A percentile compares a stretch with the other conserved stretches of the same genome.
Conservation (phyloP, 2,329 filamentous ascomycete species). For the Neurospora sp. region DNA sequence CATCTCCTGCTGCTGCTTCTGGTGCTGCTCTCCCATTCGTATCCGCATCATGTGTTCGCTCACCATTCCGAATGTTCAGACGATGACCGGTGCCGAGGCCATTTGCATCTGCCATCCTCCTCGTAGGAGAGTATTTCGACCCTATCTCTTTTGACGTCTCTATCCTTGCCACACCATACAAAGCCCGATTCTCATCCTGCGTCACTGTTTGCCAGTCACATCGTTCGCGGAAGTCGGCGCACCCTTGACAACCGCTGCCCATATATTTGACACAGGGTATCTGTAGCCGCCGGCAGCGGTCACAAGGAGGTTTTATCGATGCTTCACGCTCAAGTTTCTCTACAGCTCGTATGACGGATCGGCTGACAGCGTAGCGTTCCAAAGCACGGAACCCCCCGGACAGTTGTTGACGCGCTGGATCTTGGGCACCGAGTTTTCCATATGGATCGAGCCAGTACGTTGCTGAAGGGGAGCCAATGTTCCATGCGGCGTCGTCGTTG, state of each 20-base stretch:
- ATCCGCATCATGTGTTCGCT: background rate
- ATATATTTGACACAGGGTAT: slow-evolving; percentile 79
- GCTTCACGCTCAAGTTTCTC: slow-evolving; percentile 67
- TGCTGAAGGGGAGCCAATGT: background rate
- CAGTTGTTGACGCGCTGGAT: background rate
- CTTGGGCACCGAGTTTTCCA: background rate
- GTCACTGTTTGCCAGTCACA: slow-evolving; percentile 78
- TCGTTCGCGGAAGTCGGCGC: slow-evolving; percentile 83
- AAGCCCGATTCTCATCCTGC: slow-evolving; percentile 46
- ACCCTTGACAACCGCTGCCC: slow-evolving; percentile 68
- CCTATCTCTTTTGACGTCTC: background rate
- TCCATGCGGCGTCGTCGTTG: background rate
- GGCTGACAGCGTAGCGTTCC: slow-evolving; percentile 20
- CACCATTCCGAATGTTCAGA: background rate
- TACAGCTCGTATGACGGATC: slow-evolving; percentile 60
- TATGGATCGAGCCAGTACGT: background rate
- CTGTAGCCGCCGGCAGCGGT: slow-evolving; percentile 68
- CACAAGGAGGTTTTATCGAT: slow-evolving; percentile 70
- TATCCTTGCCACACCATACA: too few species aligned
- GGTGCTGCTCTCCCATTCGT: background rate
- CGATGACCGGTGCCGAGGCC: background rate
- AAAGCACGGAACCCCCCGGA: background rate
- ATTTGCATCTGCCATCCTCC: background rate
- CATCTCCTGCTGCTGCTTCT: background rate
- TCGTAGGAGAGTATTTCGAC: background rate